These are phyloP conservation scores for Cucumis sativus DNA, from an alignment of 306 rosid species.

Conservation along the genomic window DNA sequence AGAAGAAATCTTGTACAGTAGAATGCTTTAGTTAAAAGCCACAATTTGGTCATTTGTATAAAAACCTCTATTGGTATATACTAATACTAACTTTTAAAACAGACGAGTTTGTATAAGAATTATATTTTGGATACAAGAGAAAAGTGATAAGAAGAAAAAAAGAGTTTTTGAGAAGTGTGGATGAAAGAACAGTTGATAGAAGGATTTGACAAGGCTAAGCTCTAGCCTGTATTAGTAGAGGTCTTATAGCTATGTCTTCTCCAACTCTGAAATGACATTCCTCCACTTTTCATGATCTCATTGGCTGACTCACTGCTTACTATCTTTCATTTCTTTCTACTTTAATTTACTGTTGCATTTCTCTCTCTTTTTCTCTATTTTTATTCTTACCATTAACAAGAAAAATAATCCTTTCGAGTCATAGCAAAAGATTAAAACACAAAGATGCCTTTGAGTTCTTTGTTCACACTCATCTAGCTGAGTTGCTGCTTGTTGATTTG, in stretches of 20 bases:
- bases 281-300: slow-evolving; percentile 7
- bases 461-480: background rate
- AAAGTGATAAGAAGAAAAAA: background rate
- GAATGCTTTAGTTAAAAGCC: too few relatives aligned
- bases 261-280: slow-evolving; percentile 8
- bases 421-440: background rate
- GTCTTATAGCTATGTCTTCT: slow-evolving; percentile 8
- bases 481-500: background rate
- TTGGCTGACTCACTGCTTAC: slow-evolving; percentile 7
- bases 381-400: background rate
- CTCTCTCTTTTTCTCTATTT: background rate
- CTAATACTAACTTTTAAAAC: background rate
- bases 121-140: background rate
- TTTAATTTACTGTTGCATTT: background rate
- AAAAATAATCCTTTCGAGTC: background rate
- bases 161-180: slow-evolving; percentile 4
- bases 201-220: slow-evolving; percentile 12
- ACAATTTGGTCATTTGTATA: too few relatives aligned
- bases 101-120: background rate
- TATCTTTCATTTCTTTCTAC: slow-evolving; percentile 1
- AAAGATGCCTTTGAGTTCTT: background rate
- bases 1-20: too few relatives aligned
- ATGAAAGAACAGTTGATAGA: slow-evolving; percentile 7
- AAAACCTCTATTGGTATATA: too few relatives aligned
- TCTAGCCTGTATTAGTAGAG: slow-evolving; percentile 9